Conservation (phyloP, 495 filamentous ascomycete genomes). For the Penicillium cinerascens region DNA sequence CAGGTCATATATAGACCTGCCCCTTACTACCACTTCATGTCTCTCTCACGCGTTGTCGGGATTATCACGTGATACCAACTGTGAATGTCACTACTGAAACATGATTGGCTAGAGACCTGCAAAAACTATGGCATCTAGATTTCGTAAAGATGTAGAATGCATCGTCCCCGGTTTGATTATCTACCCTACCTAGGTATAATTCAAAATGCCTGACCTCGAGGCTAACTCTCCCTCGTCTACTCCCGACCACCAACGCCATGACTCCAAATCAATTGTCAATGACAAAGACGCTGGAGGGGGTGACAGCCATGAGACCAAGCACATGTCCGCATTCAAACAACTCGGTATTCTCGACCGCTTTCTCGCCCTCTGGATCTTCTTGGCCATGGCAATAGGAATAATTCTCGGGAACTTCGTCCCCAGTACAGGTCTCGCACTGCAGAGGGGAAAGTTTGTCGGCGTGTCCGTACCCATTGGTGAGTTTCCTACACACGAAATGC, state of each 20-base stretch:
- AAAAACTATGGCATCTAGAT: background rate
- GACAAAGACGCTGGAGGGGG: background rate
- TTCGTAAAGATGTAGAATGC: background rate
- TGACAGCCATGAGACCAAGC: background rate
- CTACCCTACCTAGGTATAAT: background rate
- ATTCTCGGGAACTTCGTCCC: conserved; percentile 76
- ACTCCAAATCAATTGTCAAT: background rate
- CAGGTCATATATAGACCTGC: background rate
- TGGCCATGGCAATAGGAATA: conserved; percentile 80
- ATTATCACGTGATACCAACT: background rate
- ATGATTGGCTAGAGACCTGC: background rate
- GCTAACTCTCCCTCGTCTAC: background rate
- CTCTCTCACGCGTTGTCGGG: background rate
- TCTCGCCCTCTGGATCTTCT: conserved; percentile 79
- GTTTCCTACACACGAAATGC: conserved; percentile 7
- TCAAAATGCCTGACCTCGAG: background rate
- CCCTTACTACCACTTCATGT: background rate
- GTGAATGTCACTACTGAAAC: background rate
- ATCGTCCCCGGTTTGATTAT: background rate
- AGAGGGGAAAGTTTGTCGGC: conserved; percentile 66
- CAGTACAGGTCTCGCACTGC: conserved; percentile 54
- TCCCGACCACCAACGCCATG: background rate
- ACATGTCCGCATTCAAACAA: conserved; percentile 39
- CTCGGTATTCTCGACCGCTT: conserved; percentile 70
- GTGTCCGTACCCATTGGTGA: conserved; percentile 75